Base-by-base conservation (phyloP, 306 rosid genomes). In the Acmispon strigosus region DNA sequence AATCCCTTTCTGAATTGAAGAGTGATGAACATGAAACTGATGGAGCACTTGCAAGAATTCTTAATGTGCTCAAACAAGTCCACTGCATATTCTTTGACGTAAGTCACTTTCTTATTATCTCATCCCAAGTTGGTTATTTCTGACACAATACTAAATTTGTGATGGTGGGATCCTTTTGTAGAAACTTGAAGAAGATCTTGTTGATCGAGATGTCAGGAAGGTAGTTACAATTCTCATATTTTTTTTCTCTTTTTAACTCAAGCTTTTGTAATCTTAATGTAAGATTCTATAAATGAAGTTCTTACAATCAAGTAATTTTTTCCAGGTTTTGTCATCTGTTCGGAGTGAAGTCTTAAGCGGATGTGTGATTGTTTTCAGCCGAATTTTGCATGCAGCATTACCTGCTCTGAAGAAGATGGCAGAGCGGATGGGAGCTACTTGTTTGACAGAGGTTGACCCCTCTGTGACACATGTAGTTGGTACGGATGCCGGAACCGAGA, bases 381-480 rank as follows among this genome's bases (percentile, higher is more conserved):
- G 83, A 3, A 85, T 89, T n/a, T 69, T 77, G 44, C 91, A 86
- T 8, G 47, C 70, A 15, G 79, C 80, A 29, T 71, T 70, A 16
- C 87, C 76, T 8, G 80, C 87, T 22, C 90, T 94, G 13, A 65
- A 84, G 91, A 86, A 73, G 84, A 85, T 89, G 88, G 96, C 94
- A 1, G 96, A 87, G 83, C 87, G 81, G 59, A 57, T 94, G 84
- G 99, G 99, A 70, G 99, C 97, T 12, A 79, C 70, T 9, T 94
- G 99, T 64, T 56, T 80, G 61, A 76, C 78, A 2, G 96, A 91
- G 58, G 45, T 77, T 14, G 91, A 89, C 34, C 43, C 82, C 5
- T 82, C 84, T 0, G 96, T 95, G 72, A 91, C 97, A 9, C 99
- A 95, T 5, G 87, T 91, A 12, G 87, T 95, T 62, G 82, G 91